phyloP scores from a whole-genome alignment of 805 yeast genomes.

The Candida chilensis region DNA sequence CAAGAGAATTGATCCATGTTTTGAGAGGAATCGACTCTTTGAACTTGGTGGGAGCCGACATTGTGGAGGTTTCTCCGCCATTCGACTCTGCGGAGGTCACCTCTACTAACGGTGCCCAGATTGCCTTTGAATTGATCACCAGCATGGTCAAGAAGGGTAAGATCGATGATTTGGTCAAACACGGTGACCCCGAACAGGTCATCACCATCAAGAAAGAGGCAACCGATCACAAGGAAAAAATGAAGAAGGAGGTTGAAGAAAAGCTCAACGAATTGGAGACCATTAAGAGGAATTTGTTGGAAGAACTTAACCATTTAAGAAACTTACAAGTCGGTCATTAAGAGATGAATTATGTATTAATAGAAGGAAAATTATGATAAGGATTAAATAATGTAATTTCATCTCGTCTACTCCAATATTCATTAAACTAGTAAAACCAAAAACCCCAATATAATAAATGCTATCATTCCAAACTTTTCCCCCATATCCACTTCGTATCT shows the following conservation, averaged over 20 bases:
- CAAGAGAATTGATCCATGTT: constrained; percentile 42
- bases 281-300: constrained; percentile 5
- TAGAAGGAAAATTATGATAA: no score
- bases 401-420: not conserved
- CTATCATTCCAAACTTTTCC: not conserved
- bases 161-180: constrained; percentile 3
- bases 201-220: not conserved
- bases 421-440: not conserved
- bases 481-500: not conserved
- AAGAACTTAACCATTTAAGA: constrained; percentile 5
- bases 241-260: constrained; percentile 1
- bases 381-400: not conserved
- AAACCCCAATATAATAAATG: not conserved
- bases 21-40: constrained; percentile 33
- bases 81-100: constrained; percentile 61
- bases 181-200: not conserved
- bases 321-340: constrained; percentile 1
- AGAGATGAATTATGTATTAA: not conserved
- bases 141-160: constrained; percentile 61
- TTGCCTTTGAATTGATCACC: constrained; percentile 62
- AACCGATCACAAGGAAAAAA: not conserved
- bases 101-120: constrained; percentile 62
- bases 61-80: constrained; percentile 55
- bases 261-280: constrained; percentile 8
- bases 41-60: constrained; percentile 45